Evolutionary conservation across 1,139 yeast species (phyloP).

Genomic region (Yamadazyma triangularis): DNA sequence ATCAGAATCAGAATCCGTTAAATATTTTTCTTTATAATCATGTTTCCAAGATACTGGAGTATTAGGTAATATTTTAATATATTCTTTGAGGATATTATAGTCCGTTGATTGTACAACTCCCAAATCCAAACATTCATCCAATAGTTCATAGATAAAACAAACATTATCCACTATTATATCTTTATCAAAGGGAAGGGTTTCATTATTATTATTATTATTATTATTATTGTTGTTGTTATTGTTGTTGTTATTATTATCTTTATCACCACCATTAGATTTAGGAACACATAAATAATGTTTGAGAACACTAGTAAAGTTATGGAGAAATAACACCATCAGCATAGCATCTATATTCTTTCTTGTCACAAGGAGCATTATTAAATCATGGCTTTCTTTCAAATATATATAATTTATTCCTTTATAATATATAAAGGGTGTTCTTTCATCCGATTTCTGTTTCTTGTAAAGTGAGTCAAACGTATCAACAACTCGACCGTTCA

Average conservation of each 20-base stretch:
- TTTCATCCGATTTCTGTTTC: conserved; percentile 16
- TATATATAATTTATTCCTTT: conserved; percentile 31
- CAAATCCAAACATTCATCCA: conserved; percentile 45
- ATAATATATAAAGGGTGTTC: conserved; percentile 26
- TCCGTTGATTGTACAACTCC: conserved; percentile 43
- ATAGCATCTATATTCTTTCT: conserved; percentile 33
- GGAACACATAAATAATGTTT: conserved; percentile 24
- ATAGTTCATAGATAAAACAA: conserved; percentile 35
- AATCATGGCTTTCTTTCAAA: conserved; percentile 25
- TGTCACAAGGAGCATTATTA: conserved; percentile 30
- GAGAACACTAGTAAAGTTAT: conserved; percentile 28
- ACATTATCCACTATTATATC: conserved; percentile 38
- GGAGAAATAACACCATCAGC: conserved; percentile 37
- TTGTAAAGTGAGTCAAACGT: conserved; percentile 24
- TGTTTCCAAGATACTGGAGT: conserved; percentile 15
- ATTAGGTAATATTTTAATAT: conserved; percentile 38
- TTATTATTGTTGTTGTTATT: neutral
- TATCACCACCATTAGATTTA: neutral
- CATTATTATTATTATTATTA: neutral
- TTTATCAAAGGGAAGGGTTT: conserved; percentile 14
- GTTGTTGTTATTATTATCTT: neutral
- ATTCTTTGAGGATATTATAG: conserved; percentile 40
- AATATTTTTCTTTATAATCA: neutral
- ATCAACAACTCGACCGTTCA: conserved; percentile 18
- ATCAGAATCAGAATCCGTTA: conserved; percentile 3